phyloP scores from a whole-genome alignment of 306 rosid genomes.

The Pyrus pyrifolia region DNA sequence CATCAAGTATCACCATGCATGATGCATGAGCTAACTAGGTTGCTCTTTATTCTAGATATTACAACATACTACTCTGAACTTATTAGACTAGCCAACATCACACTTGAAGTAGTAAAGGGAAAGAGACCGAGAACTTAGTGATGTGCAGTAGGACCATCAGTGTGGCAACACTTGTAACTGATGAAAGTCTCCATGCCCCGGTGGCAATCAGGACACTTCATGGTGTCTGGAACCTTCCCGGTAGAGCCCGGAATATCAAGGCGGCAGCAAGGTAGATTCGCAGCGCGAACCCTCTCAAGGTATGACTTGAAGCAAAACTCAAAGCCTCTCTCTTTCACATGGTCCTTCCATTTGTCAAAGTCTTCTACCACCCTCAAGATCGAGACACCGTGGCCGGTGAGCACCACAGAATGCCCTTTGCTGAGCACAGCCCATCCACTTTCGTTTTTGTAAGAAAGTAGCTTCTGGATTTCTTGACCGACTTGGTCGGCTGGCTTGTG shows the following conservation, averaged over 20 bases:
- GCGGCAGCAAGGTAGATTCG: constrained; percentile 19
- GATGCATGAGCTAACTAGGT: too few species aligned
- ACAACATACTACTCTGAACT: too few species aligned
- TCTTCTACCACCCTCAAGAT: constrained; percentile 25
- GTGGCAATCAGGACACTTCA: constrained; percentile 48
- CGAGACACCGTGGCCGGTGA: constrained; percentile 27
- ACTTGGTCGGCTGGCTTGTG: constrained; percentile 4
- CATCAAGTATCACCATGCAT: too few species aligned
- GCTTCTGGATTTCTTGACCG: constrained; percentile 36
- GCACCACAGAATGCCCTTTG: constrained; percentile 25
- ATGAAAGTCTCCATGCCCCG: constrained; percentile 44
- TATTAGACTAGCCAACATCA: too few species aligned
- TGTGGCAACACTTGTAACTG: constrained; percentile 55
- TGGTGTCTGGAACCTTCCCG: constrained; percentile 32
- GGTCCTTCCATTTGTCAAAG: constrained; percentile 28
- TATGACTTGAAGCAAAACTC: constrained; percentile 18
- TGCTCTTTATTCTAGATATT: too few species aligned
- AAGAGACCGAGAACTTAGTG: background rate
- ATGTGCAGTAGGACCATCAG: background rate
- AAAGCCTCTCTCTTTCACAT: constrained; percentile 21
- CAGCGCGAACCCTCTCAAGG: background rate
- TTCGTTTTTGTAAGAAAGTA: constrained; percentile 49
- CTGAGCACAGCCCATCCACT: constrained; percentile 39
- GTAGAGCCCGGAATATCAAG: constrained; percentile 25
- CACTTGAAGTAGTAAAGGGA: too few species aligned